phyloP scores from a whole-genome alignment of 305 asterid genomes.

The Fraxinus floribunda region DNA sequence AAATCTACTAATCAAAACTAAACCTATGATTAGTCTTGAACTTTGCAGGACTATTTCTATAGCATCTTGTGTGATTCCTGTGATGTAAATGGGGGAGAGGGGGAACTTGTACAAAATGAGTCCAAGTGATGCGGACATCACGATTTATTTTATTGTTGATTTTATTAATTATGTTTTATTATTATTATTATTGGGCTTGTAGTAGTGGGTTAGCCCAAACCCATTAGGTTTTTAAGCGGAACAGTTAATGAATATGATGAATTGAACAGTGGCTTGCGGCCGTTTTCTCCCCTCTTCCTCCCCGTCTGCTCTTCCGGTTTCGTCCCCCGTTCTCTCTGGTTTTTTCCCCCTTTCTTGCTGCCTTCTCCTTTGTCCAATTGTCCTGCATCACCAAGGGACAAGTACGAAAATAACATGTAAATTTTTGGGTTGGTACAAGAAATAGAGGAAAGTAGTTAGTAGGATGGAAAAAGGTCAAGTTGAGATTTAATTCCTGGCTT shows the following conservation, averaged over 20 bases:
- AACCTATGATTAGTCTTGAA: slow-evolving; percentile 2
- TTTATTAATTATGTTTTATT: too few relatives aligned
- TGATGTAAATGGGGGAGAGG: background rate
- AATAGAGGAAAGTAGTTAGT: slow-evolving; percentile 8
- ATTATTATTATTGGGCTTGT: too few relatives aligned
- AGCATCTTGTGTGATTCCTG: background rate
- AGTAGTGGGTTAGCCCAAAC: too few relatives aligned
- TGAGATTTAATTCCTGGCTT: slow-evolving; percentile 35
- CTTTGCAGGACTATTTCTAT: background rate
- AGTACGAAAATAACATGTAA: slow-evolving; percentile 23
- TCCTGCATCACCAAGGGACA: background rate
- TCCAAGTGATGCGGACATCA: background rate
- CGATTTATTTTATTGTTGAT: too few relatives aligned
- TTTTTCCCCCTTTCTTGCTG: too few relatives aligned
- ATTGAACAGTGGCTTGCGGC: too few relatives aligned
- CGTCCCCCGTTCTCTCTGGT: too few relatives aligned
- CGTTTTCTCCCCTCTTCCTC: too few relatives aligned
- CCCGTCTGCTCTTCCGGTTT: too few relatives aligned
- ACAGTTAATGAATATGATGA: too few relatives aligned
- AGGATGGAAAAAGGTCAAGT: slow-evolving; percentile 26
- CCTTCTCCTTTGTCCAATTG: too few relatives aligned
- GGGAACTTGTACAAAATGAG: slow-evolving; percentile 12
- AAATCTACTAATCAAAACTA: background rate
- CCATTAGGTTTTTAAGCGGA: too few relatives aligned
- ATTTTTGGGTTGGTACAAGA: slow-evolving; percentile 20